phyloP scores from a whole-genome alignment of 441 rosid genomes.

The Rhodomyrtus psidioides region DNA sequence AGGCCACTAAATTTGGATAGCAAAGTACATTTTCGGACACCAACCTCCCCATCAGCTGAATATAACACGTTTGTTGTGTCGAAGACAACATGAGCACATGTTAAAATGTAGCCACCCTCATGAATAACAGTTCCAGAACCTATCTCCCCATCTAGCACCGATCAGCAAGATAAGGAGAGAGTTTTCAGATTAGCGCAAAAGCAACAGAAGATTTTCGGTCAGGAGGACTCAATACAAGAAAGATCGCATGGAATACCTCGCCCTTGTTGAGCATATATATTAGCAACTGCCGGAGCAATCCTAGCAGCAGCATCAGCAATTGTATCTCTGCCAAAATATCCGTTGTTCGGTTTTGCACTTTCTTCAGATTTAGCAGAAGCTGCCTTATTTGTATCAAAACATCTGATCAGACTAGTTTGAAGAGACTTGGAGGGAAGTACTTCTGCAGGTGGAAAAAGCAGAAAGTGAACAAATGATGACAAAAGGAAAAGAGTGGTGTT shows the following conservation, averaged over 20 bases:
- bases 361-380: neutral
- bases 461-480: neutral
- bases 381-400: neutral
- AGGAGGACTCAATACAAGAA: neutral
- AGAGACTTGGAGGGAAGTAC: neutral
- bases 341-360: neutral
- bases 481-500: neutral
- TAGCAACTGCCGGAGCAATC: neutral
- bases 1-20: neutral
- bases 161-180: neutral
- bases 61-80: neutral
- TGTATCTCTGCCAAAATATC: neutral
- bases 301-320: neutral
- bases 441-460: neutral
- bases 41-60: neutral
- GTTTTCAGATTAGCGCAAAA: neutral
- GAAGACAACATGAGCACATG: neutral
- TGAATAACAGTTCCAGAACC: neutral
- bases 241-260: neutral
- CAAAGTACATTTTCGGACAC: neutral
- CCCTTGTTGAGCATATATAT: neutral
- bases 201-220: neutral
- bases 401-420: neutral
- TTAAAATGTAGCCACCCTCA: neutral
- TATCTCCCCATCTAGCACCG: neutral